Percentiles rank a stretch among this genome's conserved stretches.
phyloP scores from a whole-genome alignment of 2,329 filamentous ascomycete species.

The Cladosporium austrohemisphaericum region DNA sequence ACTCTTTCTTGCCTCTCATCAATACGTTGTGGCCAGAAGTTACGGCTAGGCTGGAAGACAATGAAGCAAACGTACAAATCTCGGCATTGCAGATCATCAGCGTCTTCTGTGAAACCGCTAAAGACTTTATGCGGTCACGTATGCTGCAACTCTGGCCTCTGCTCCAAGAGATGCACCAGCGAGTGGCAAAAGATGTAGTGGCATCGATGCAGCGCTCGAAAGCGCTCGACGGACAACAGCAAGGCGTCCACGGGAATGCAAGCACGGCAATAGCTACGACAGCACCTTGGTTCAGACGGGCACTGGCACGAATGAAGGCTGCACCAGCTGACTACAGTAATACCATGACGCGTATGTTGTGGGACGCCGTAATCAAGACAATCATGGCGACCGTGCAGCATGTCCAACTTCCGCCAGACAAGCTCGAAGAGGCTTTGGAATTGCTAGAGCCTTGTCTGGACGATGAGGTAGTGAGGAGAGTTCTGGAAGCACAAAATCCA shows the following conservation, averaged over 20 bases:
- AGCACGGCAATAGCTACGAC: not conserved
- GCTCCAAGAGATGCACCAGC: conserved; percentile 25
- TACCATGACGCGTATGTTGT: conserved; percentile 32
- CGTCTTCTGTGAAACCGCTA: conserved; percentile 66
- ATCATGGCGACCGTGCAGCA: conserved; percentile 59
- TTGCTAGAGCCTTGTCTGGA: conserved; percentile 48
- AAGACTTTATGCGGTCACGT: conserved; percentile 74
- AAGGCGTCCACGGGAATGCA: not conserved
- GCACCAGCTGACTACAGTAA: conserved; percentile 18
- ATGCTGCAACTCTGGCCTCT: conserved; percentile 68
- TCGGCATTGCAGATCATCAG: conserved; percentile 67
- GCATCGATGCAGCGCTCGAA: not conserved
- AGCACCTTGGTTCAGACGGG: conserved; percentile 15
- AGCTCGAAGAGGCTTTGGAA: conserved; percentile 68
- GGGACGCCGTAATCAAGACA: conserved; percentile 8
- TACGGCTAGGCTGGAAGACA: conserved; percentile 61
- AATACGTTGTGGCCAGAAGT: conserved; percentile 89
- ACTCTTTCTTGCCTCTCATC: conserved; percentile 80
- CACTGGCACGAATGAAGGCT: conserved; percentile 20
- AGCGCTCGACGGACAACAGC: not conserved
- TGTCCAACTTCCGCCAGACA: conserved; percentile 62
- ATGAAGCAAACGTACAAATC: conserved; percentile 64
- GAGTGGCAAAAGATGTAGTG: conserved; percentile 2
- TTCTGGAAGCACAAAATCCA: conserved; percentile 62
- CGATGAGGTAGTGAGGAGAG: conserved; percentile 47